Percentiles rank a stretch among this genome's conserved stretches.
These are phyloP conservation scores for Bimuria novae-zelandiae DNA, from an alignment of 2,329 filamentous ascomycete genomes.

Conservation along the genomic window DNA sequence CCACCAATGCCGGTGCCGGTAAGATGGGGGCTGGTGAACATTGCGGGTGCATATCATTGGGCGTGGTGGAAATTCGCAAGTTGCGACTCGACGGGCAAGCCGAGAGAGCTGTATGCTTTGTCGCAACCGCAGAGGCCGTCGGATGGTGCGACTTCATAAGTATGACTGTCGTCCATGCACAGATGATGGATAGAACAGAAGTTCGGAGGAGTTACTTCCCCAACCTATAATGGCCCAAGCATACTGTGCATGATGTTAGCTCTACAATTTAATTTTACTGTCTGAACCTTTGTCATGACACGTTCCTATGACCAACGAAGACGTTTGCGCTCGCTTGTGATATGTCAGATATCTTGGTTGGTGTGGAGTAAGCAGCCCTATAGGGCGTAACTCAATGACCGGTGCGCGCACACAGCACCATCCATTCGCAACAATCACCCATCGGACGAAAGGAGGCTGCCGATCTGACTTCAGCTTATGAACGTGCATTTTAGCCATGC, in stretches of 20 bases:
- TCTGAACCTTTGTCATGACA: background rate
- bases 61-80: constrained; percentile 69
- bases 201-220: too few relatives aligned
- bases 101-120: constrained; percentile 58
- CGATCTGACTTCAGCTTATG: background rate
- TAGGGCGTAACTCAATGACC: background rate
- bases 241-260: too few relatives aligned
- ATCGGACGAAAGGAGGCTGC: background rate
- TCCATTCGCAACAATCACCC: background rate
- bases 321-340: background rate
- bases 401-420: background rate
- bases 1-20: constrained; percentile 67
- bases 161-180: background rate
- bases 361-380: background rate
- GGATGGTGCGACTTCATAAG: background rate
- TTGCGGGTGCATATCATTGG: constrained; percentile 61
- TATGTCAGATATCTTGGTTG: background rate
- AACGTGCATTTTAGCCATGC: too few relatives aligned
- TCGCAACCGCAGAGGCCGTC: constrained; percentile 6
- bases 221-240: too few relatives aligned
- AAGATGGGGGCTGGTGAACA: constrained; percentile 63
- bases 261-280: too few relatives aligned
- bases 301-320: background rate
- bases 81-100: constrained; percentile 60
- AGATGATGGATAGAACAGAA: too few relatives aligned